Evolutionary conservation across 106 monocot species (phyloP), one percentile per base, ranked within the genome.

Genomic region (Gastrodia elata): DNA sequence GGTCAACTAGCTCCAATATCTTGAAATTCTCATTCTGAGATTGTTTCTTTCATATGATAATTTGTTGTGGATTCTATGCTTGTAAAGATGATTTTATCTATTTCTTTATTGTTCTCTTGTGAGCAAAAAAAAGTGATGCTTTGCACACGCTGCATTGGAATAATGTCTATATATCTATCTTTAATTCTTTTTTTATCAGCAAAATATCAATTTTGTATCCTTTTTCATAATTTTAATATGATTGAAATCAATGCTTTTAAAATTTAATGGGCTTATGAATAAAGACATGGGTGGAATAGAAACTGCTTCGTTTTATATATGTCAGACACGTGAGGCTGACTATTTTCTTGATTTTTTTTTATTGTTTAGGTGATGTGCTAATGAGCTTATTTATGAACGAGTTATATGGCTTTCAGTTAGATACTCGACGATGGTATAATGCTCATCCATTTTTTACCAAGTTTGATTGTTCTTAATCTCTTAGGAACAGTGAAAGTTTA

Each of bases 321-420:
- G 40, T 34, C 64, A 55, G 14, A n/a, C 42, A 28, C 38, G 38
- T 24, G 28, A 55, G 44, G 2, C 20, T 65, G 57, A 71, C 16
- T 24, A 27, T 42, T 32, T 30, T 39, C 42, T 75, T 5, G 16
- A 48, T 71, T 69, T 68, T 70, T 58, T 2, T 26, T n/a, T n/a
- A n/a, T 72, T 58, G n/a, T 44, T 65, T 77, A 98, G 97, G 97
- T 77, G 97, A 98, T 87, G 84, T 85, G 13, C 34, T 98, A 13
- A 82, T 98, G 84, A 98, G 97, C 73, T 82, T 98, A 78, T 98
- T 98, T 77, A 83, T 98, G 86, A 98, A 98, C 68, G 97, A 98
- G 80, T 78, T 98, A 39, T 98, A 93, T 82, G 93, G 97, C 70
- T 98, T 98, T 80, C 93, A 98, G 18, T 73, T 93, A 65, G 97